These are phyloP conservation scores for Hypoxylon sp. DNA, from an alignment of 2,329 filamentous ascomycete genomes.

Conservation along the genomic window DNA sequence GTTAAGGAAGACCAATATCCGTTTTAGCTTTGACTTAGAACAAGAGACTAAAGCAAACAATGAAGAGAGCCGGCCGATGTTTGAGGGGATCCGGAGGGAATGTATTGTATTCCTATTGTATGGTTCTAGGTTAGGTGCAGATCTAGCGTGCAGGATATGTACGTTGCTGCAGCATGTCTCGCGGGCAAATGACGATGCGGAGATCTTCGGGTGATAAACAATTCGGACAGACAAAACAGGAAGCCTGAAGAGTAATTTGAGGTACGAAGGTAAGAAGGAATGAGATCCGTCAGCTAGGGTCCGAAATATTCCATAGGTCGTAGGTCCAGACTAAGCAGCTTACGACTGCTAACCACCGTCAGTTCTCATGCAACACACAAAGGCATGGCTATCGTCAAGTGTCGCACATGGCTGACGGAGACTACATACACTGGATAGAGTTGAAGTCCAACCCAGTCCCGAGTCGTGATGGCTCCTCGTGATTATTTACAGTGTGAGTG, in stretches of 20 bases:
- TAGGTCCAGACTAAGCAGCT: conserved; percentile 25
- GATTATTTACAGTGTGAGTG: conserved; percentile 49
- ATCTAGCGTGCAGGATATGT: conserved; percentile 39
- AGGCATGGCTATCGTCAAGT: conserved; percentile 28
- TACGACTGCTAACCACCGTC: conserved; percentile 31
- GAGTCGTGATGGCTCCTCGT: conserved; percentile 49
- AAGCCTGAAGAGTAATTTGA: conserved; percentile 2
- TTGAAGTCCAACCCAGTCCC: conserved; percentile 26
- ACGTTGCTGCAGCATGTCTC: conserved; percentile 40
- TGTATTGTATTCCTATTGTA: conserved; percentile 17
- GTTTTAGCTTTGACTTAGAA: conserved; percentile 29
- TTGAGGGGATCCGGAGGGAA: conserved; percentile 30
- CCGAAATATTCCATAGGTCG: conserved; percentile 17
- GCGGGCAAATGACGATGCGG: conserved; percentile 36
- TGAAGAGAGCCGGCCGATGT: conserved; percentile 19
- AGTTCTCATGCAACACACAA: conserved; percentile 38
- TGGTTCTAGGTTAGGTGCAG: conserved; percentile 23
- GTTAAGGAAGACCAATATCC: conserved; percentile 20
- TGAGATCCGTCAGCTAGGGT: conserved; percentile 10
- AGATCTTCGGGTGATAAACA: conserved; percentile 38
- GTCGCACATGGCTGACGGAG: conserved; percentile 33
- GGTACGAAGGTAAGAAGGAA: conserved; percentile 5
- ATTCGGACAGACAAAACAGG: conserved; percentile 22
- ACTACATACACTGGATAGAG: conserved; percentile 12
- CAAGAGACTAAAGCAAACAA: conserved; percentile 22